Conservation (phyloP, 805 yeast species). For the Metschnikowia lachancei region DNA sequence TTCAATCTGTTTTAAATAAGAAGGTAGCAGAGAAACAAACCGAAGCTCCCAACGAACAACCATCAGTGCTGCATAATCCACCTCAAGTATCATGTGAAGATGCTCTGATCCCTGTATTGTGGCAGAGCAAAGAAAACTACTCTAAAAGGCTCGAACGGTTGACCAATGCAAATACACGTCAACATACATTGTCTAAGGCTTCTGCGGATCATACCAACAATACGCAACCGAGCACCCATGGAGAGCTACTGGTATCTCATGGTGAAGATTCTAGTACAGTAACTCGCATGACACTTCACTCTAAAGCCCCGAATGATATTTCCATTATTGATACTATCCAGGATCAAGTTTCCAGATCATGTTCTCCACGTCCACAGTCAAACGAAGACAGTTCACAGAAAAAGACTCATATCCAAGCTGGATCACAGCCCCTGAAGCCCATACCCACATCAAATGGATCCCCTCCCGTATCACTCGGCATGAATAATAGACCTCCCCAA, state of each 20-base stretch:
- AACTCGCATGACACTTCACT: background rate
- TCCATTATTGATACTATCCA: slow-evolving; percentile 13
- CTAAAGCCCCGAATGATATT: slow-evolving; percentile 2
- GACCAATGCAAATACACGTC: background rate
- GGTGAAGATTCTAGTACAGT: background rate
- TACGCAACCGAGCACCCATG: background rate
- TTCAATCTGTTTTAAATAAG: too few relatives aligned
- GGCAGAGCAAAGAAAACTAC: slow-evolving; percentile 9
- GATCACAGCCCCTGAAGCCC: background rate
- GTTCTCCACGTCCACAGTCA: slow-evolving; percentile 6
- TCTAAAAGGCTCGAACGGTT: slow-evolving; percentile 2
- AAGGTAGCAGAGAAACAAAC: background rate
- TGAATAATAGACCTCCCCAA: too few relatives aligned
- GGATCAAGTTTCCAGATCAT: slow-evolving; percentile 12
- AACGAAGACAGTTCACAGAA: background rate
- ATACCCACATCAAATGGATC: background rate
- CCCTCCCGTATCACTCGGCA: too few relatives aligned
- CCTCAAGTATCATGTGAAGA: background rate
- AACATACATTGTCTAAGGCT: background rate
- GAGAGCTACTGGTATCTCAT: background rate
- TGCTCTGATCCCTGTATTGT: slow-evolving; percentile 6
- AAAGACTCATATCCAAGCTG: background rate
- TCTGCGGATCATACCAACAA: background rate
- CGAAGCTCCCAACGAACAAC: background rate
- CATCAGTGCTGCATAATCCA: background rate